Evolutionary conservation across 140 eudicot species (phyloP).

Genomic region (Ambrosia hybrid): DNA sequence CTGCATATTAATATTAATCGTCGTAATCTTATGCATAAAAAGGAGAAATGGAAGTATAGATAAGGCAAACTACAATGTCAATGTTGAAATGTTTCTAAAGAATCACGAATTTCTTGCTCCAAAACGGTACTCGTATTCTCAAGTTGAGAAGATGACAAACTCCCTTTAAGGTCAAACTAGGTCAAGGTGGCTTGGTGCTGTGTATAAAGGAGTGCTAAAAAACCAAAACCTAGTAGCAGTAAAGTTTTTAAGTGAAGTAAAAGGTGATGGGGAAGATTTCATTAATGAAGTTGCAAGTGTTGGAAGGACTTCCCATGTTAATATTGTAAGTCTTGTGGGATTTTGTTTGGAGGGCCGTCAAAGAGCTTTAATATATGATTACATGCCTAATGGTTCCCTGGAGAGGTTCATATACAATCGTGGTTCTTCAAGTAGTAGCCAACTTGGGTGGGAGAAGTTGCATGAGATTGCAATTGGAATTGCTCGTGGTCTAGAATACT

Average conservation of each 20-base stretch:
- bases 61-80: constrained; percentile 4
- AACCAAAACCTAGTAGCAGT: too few species aligned
- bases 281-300: too few species aligned
- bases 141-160: constrained; percentile 29
- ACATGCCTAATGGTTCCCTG: too few species aligned
- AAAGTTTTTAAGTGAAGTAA: too few species aligned
- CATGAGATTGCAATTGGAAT: constrained; percentile 38
- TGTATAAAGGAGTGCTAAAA: too few species aligned
- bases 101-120: constrained; percentile 28
- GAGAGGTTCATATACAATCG: too few species aligned
- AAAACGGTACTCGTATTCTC: constrained; percentile 21
- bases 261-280: too few species aligned
- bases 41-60: neutral
- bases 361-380: too few species aligned
- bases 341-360: too few species aligned
- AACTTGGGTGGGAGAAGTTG: constrained; percentile 30
- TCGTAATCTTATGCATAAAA: neutral
- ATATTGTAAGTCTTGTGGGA: too few species aligned
- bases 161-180: constrained; percentile 19
- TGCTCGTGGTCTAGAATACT: constrained; percentile 43
- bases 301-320: too few species aligned
- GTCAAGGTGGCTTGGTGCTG: constrained; percentile 10
- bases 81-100: constrained; percentile 19
- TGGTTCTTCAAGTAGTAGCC: constrained; percentile 7
- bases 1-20: neutral